phyloP scores from a whole-genome alignment of 352 stramenopile genomes.

The Aphanomyces invadans region DNA sequence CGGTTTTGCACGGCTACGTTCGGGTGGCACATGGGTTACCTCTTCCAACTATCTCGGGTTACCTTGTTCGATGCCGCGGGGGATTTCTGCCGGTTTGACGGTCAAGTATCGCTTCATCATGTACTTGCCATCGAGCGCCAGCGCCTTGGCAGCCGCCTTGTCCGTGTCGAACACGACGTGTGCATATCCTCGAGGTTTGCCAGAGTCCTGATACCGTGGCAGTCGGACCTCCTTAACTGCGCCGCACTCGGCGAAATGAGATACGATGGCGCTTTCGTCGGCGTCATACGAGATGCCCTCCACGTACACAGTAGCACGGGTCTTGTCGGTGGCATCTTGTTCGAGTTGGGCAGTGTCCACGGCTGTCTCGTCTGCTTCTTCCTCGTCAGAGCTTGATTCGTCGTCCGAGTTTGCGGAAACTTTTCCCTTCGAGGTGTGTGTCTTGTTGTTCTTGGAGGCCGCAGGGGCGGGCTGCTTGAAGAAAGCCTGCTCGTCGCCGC shows the following conservation, averaged over 20 bases:
- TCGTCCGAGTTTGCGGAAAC: slow-evolving; percentile 20
- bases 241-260: slow-evolving; percentile 81
- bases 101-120: slow-evolving; percentile 83
- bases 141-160: slow-evolving; percentile 50
- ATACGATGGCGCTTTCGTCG: slow-evolving; percentile 84
- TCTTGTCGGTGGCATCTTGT: slow-evolving; percentile 64
- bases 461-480: slow-evolving; percentile 40
- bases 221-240: slow-evolving; percentile 92
- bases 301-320: slow-evolving; percentile 86
- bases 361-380: slow-evolving; percentile 25
- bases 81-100: slow-evolving; percentile 71
- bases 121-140: slow-evolving; percentile 85
- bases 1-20: slow-evolving; percentile 53
- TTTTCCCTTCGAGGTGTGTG: slow-evolving; percentile 15
- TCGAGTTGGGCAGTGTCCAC: slow-evolving; percentile 30
- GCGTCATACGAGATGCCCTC: slow-evolving; percentile 93
- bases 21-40: slow-evolving; percentile 6
- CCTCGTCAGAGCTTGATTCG: slow-evolving; percentile 14
- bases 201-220: slow-evolving; percentile 87
- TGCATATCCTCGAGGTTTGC: slow-evolving; percentile 83
- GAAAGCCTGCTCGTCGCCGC: slow-evolving; percentile 61
- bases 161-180: slow-evolving; percentile 88
- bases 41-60: background rate
- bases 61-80: slow-evolving; percentile 47
- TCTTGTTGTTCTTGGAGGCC: slow-evolving; percentile 17